These are phyloP conservation scores for Lyophyllum shimeji DNA, from an alignment of 768 basidiomycete genomes.

Conservation along the genomic window DNA sequence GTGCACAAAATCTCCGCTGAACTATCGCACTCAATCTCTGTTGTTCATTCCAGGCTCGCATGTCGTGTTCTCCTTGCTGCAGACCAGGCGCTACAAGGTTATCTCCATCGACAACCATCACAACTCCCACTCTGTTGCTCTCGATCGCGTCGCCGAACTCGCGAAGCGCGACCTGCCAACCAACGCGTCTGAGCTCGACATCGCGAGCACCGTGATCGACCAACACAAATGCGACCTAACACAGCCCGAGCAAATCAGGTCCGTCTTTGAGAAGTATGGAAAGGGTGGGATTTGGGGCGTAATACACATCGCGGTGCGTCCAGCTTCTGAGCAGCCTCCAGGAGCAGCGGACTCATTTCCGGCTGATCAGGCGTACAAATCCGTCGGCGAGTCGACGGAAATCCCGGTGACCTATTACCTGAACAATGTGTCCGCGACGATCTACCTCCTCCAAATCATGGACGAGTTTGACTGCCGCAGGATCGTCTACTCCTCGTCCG, in stretches of 20 bases:
- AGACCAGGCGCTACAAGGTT: constrained; percentile 88
- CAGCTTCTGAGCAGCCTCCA: not conserved
- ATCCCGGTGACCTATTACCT: constrained; percentile 91
- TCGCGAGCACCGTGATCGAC: constrained; percentile 73
- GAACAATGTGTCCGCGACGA: constrained; percentile 90
- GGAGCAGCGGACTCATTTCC: not conserved
- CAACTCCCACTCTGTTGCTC: constrained; percentile 80
- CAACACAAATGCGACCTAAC: constrained; percentile 73
- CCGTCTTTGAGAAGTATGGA: constrained; percentile 81
- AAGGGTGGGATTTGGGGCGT: constrained; percentile 96
- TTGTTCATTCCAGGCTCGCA: constrained; percentile 70
- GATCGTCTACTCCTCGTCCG: constrained; percentile 96
- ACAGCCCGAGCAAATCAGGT: constrained; percentile 63
- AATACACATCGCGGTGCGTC: constrained; percentile 82
- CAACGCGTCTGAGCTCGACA: constrained; percentile 65
- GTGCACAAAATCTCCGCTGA: not conserved
- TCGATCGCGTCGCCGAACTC: constrained; percentile 76
- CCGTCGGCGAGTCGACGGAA: constrained; percentile 95
- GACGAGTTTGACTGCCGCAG: constrained; percentile 77
- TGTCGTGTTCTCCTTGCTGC: constrained; percentile 82
- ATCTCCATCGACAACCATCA: constrained; percentile 94
- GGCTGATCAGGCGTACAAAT: constrained; percentile 81
- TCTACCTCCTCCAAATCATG: constrained; percentile 87
- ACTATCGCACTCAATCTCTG: constrained; percentile 13
- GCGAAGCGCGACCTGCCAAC: constrained; percentile 71